Conservation (phyloP, 2,329 filamentous ascomycete genomes). For the Trichoderma sp. region DNA sequence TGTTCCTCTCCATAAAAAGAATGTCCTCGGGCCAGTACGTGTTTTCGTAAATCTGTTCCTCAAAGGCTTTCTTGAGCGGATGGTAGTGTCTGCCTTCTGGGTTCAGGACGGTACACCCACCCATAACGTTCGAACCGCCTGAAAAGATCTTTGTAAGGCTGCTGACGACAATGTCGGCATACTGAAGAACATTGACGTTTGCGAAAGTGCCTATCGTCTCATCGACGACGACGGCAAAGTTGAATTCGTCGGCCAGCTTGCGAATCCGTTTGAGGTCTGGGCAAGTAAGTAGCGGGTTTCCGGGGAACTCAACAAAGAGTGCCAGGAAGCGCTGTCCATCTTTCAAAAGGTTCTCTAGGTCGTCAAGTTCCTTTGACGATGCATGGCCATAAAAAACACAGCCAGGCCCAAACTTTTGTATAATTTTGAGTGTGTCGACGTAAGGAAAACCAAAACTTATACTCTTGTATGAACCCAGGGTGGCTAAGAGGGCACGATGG, state of each 20-base stretch:
- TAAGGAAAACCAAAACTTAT: slow-evolving; percentile 98
- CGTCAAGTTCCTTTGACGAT: slow-evolving; percentile 76
- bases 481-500: slow-evolving; percentile 72
- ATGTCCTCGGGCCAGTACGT: slow-evolving; percentile 94
- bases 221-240: slow-evolving; percentile 89
- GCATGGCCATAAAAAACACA: slow-evolving; percentile 86
- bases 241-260: slow-evolving; percentile 75
- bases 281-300: slow-evolving; percentile 84
- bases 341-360: slow-evolving; percentile 73
- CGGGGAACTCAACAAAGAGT: slow-evolving; percentile 93
- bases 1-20: slow-evolving; percentile 95
- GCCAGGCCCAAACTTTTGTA: slow-evolving; percentile 92
- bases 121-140: slow-evolving; percentile 98
- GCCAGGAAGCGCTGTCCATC: slow-evolving; percentile 76
- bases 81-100: slow-evolving; percentile 71
- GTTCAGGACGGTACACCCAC: slow-evolving; percentile 72
- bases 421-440: slow-evolving; percentile 91
- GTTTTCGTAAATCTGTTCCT: slow-evolving; percentile 71
- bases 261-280: slow-evolving; percentile 86
- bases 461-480: slow-evolving; percentile 69
- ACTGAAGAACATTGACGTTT: slow-evolving; percentile 90
- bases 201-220: slow-evolving; percentile 97
- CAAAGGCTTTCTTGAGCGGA: slow-evolving; percentile 67
- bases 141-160: slow-evolving; percentile 97
- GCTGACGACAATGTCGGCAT: slow-evolving; percentile 89